A percentile compares a stretch with the other conserved stretches of the same genome.
phyloP scores from a whole-genome alignment of 2,329 filamentous ascomycete species.

The Trichoderma sp. region DNA sequence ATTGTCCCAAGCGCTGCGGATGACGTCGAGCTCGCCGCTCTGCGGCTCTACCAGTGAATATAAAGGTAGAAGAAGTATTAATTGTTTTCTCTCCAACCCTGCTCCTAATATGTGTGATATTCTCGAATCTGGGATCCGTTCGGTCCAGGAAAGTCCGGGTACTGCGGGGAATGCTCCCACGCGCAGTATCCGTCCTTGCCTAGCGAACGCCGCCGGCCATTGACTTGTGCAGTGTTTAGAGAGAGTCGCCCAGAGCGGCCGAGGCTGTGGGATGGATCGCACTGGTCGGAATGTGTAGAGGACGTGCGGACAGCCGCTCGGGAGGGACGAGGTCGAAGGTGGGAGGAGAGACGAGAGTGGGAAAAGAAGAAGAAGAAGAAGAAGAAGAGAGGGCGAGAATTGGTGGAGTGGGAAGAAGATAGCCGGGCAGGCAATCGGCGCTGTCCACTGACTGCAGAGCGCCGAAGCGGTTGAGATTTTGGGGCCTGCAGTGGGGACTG shows the following conservation, averaged over 20 bases:
- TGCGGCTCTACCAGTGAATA: not conserved
- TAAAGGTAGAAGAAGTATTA: not conserved
- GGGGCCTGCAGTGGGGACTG: slow-evolving; percentile 10
- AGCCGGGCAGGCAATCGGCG: slow-evolving; percentile 1
- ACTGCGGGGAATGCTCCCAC: slow-evolving; percentile 61
- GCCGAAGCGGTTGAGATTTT: slow-evolving; percentile 9
- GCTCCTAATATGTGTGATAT: not conserved
- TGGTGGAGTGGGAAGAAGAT: slow-evolving; percentile 9
- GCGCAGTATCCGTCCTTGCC: slow-evolving; percentile 56
- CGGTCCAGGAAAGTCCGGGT: slow-evolving; percentile 42
- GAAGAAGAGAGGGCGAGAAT: not conserved
- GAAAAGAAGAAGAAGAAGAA: not conserved
- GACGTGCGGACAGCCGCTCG: not conserved
- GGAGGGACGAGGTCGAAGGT: slow-evolving; percentile 12
- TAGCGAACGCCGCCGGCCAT: slow-evolving; percentile 61
- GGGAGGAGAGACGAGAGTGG: not conserved
- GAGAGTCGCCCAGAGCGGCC: slow-evolving; percentile 14
- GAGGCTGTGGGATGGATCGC: slow-evolving; percentile 9
- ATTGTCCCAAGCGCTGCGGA: not conserved
- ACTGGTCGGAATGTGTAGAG: not conserved
- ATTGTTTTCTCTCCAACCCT: not conserved
- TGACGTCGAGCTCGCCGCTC: slow-evolving; percentile 15
- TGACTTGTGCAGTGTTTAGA: slow-evolving; percentile 40
- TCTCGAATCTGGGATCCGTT: slow-evolving; percentile 23
- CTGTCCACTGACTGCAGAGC: not conserved